Conservation (phyloP, 2,329 filamentous ascomycete species). For the Colletotrichum cereale region DNA sequence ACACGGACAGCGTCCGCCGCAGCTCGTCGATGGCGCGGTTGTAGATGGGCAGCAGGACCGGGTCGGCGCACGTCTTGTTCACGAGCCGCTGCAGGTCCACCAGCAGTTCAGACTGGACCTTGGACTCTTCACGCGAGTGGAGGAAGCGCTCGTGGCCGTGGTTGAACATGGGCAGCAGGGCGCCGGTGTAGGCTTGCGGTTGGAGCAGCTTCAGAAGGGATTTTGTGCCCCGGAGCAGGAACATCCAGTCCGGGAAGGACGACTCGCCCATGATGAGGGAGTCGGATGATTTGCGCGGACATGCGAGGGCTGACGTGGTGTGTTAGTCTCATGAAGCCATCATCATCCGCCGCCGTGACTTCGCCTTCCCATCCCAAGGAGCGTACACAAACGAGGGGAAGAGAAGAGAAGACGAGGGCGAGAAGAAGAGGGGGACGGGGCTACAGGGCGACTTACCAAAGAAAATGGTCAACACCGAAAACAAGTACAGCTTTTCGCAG, state of each 20-base stretch:
- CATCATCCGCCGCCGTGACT: neutral
- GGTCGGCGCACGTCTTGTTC: slow-evolving; percentile 41
- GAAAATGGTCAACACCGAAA: slow-evolving; percentile 51
- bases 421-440: neutral
- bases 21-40: slow-evolving; percentile 42
- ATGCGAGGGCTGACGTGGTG: slow-evolving; percentile 43
- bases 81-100: slow-evolving; percentile 42
- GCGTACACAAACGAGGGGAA: neutral
- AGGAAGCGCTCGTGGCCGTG: slow-evolving; percentile 45
- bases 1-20: slow-evolving; percentile 40
- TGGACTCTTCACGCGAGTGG: slow-evolving; percentile 32
- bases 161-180: slow-evolving; percentile 41
- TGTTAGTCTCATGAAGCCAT: neutral
- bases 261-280: slow-evolving; percentile 47
- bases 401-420: neutral
- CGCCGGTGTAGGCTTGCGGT: slow-evolving; percentile 38
- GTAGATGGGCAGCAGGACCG: slow-evolving; percentile 41
- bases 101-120: slow-evolving; percentile 39
- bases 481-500: slow-evolving; percentile 46
- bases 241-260: slow-evolving; percentile 49
- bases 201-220: slow-evolving; percentile 45
- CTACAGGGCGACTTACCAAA: slow-evolving; percentile 43
- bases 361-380: no score
- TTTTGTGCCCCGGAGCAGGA: slow-evolving; percentile 47
- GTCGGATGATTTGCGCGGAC: slow-evolving; percentile 47